A percentile compares a stretch with the other conserved stretches of the same genome.
phyloP scores from a whole-genome alignment of 345 rosid genomes.

The Arabis hirsuta region DNA sequence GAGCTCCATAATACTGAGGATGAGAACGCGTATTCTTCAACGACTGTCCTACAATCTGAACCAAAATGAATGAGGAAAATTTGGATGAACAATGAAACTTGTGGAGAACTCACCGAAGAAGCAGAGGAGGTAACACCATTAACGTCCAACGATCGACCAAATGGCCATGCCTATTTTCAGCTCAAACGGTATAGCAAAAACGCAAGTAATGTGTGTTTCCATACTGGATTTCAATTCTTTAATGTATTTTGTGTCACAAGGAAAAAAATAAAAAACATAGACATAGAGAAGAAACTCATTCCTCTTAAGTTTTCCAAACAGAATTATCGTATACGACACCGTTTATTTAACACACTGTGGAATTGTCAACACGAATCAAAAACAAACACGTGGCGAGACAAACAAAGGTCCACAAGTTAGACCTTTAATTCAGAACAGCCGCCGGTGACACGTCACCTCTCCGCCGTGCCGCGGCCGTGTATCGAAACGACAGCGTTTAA shows the following conservation, averaged over 20 bases:
- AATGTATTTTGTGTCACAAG: background rate
- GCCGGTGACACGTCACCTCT: slow-evolving; percentile 7
- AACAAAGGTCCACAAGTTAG: background rate
- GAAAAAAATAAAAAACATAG: background rate
- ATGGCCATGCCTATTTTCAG: slow-evolving; percentile 27
- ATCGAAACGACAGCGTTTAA: slow-evolving; percentile 17
- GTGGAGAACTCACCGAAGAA: slow-evolving; percentile 39
- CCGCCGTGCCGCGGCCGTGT: background rate
- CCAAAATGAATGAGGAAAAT: background rate
- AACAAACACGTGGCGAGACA: background rate
- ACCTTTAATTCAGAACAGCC: slow-evolving; percentile 1
- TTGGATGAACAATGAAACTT: background rate
- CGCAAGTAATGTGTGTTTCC: background rate
- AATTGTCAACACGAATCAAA: background rate
- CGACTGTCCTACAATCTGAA: slow-evolving; percentile 39
- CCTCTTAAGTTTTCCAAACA: background rate
- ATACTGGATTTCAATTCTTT: background rate
- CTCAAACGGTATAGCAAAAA: slow-evolving; percentile 13
- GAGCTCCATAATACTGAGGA: slow-evolving; percentile 34
- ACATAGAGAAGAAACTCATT: slow-evolving; percentile 5
- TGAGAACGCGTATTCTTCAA: slow-evolving; percentile 27
- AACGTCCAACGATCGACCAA: too few relatives aligned
- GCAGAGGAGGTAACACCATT: too few relatives aligned
- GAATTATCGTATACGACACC: background rate
- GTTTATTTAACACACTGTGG: background rate